Evolutionary conservation across 495 filamentous ascomycete genomes (phyloP).

Genomic region (Penicillium antarcticum): DNA sequence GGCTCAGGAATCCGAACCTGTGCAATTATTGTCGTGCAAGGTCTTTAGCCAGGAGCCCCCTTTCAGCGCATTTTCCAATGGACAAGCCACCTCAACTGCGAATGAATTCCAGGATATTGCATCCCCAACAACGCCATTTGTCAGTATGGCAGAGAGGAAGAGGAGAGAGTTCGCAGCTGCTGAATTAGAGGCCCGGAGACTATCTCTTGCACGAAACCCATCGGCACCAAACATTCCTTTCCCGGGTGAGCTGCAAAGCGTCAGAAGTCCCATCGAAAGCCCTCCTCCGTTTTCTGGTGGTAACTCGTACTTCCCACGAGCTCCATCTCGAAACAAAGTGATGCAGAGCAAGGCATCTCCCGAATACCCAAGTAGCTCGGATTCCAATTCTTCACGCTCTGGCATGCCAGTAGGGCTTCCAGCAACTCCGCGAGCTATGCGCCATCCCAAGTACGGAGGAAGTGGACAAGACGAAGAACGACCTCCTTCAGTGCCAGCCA

Average conservation of each 20-base stretch:
- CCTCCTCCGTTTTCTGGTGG: constrained; percentile 28
- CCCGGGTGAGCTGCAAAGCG: constrained; percentile 57
- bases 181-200: constrained; percentile 81
- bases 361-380: constrained; percentile 44
- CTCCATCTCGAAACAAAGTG: constrained; percentile 31
- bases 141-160: constrained; percentile 33
- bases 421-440: constrained; percentile 82
- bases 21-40: constrained; percentile 19
- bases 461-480: constrained; percentile 53
- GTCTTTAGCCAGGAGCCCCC: constrained; percentile 20
- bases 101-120: constrained; percentile 20
- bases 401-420: constrained; percentile 63
- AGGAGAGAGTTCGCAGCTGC: constrained; percentile 78
- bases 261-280: constrained; percentile 32
- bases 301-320: constrained; percentile 43
- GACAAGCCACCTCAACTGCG: constrained; percentile 8
- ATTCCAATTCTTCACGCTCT: constrained; percentile 40
- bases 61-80: constrained; percentile 4
- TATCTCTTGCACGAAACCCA: constrained; percentile 75
- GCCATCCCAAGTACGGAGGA: constrained; percentile 61
- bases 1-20: neutral
- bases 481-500: constrained; percentile 62
- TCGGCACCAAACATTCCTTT: constrained; percentile 76
- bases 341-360: constrained; percentile 42
- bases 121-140: constrained; percentile 24